A percentile compares a stretch with the other conserved stretches of the same genome.
Conservation (phyloP, 345 rosid species). For the Eucalyptus paniculata region DNA sequence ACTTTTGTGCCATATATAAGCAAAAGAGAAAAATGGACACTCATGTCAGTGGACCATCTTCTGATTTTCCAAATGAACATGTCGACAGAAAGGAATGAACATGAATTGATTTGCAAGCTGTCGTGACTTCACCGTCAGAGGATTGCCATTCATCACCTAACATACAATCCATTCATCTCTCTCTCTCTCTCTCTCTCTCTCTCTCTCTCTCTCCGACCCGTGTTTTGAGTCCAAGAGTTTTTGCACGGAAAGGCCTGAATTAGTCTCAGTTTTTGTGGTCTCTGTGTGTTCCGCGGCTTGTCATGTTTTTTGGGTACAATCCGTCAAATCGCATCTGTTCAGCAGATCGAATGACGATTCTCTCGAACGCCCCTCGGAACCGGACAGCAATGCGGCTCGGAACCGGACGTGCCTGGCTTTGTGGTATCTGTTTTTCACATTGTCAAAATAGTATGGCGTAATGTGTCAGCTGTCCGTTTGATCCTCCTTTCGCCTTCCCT, state of each 20-base stretch:
- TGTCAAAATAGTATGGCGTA: background rate
- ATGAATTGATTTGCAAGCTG: background rate
- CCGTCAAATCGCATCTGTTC: background rate
- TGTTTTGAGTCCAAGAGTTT: background rate
- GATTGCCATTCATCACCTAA: background rate
- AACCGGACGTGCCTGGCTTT: background rate
- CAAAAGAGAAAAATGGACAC: background rate
- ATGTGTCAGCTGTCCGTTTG: background rate
- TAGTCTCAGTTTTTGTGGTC: background rate
- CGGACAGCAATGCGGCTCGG: background rate
- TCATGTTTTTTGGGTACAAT: background rate
- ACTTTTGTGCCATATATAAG: background rate
- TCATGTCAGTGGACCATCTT: background rate
- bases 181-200: background rate
- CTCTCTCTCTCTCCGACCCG: background rate
- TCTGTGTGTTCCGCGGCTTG: background rate
- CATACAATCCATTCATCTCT: background rate
- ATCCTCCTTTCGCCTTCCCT: background rate
- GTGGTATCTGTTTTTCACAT: background rate
- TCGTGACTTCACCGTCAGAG: background rate
- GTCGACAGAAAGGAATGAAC: background rate
- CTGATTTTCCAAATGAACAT: background rate
- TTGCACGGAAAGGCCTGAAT: background rate
- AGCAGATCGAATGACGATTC: background rate
- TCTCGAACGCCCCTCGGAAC: background rate